Evolutionary conservation across 1,284 basidiomycete species (phyloP).

Genomic region (Prillingera fragicola): DNA sequence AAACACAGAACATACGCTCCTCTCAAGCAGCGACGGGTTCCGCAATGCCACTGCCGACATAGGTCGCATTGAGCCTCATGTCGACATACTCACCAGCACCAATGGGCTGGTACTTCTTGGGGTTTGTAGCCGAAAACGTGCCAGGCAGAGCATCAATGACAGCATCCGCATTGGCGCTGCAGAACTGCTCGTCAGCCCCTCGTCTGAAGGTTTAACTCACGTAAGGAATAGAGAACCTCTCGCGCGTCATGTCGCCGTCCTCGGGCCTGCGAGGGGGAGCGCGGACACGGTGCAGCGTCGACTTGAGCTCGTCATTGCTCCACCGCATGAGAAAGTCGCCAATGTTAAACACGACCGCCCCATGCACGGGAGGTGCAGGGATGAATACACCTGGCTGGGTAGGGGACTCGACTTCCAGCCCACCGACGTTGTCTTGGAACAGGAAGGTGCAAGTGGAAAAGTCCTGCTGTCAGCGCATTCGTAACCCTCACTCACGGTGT

Average conservation of each 20-base stretch:
- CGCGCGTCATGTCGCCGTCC: slow-evolving; percentile 48
- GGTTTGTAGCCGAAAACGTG: slow-evolving; percentile 50
- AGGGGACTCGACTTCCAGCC: slow-evolving; percentile 59
- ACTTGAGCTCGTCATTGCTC: slow-evolving; percentile 59
- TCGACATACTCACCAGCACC: slow-evolving; percentile 49
- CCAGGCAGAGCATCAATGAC: slow-evolving; percentile 55
- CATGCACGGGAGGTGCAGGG: slow-evolving; percentile 52
- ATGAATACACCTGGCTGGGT: slow-evolving; percentile 51
- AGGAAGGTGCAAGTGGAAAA: slow-evolving; percentile 58
- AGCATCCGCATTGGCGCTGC: slow-evolving; percentile 47
- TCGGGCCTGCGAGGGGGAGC: slow-evolving; percentile 46
- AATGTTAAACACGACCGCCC: slow-evolving; percentile 58
- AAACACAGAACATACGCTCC: no score
- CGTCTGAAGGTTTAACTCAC: no score
- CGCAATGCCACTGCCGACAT: slow-evolving; percentile 8
- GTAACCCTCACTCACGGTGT: slow-evolving; percentile 41
- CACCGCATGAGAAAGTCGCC: slow-evolving; percentile 61
- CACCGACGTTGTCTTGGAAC: slow-evolving; percentile 58
- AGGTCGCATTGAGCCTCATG: slow-evolving; percentile 33
- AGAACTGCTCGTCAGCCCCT: slow-evolving; percentile 49
- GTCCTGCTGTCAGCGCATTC: slow-evolving; percentile 38
- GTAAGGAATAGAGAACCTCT: slow-evolving; percentile 58
- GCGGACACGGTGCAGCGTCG: slow-evolving; percentile 58
- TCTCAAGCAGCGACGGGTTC: no score
- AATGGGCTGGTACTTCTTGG: slow-evolving; percentile 51